Percentiles rank a stretch among this genome's conserved stretches.
Evolutionary conservation across 2,329 filamentous ascomycete genomes (phyloP).

Genomic region (Penicillium sp.): DNA sequence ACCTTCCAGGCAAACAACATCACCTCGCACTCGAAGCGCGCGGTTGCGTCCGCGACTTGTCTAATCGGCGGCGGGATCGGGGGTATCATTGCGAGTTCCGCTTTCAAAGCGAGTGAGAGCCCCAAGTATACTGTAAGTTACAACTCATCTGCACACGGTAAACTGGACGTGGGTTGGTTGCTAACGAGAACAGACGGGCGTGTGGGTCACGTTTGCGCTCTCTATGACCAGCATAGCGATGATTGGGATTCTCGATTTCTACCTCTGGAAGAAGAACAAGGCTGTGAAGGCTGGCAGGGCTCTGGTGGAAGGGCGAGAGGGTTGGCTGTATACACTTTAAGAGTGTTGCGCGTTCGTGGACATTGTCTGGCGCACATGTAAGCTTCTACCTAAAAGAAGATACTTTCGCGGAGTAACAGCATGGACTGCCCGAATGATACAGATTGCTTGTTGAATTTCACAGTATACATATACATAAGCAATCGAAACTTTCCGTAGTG

Average conservation of each 20-base stretch:
- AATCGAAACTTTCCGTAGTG: too few species aligned
- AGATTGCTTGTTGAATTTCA: too few species aligned
- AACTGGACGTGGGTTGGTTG: background rate
- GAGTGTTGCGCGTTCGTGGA: background rate
- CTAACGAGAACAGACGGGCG: conserved; percentile 6
- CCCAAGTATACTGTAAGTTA: conserved; percentile 12
- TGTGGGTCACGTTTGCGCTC: conserved; percentile 22
- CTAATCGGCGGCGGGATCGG: conserved; percentile 36
- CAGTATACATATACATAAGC: too few species aligned
- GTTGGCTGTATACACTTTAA: conserved; percentile 20
- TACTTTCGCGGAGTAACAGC: too few species aligned
- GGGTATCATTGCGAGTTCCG: conserved; percentile 19
- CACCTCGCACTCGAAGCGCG: conserved; percentile 35
- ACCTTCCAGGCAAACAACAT: conserved; percentile 41
- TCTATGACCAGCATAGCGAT: conserved; percentile 15
- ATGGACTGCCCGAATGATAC: too few species aligned
- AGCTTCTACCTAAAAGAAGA: too few species aligned
- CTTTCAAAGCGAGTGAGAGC: conserved; percentile 22
- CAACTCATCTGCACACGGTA: background rate
- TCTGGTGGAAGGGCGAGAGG: conserved; percentile 10
- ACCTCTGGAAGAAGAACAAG: conserved; percentile 17
- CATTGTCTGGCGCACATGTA: too few species aligned
- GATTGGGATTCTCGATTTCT: conserved; percentile 7
- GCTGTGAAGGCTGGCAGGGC: conserved; percentile 7
- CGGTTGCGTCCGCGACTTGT: conserved; percentile 34